Evolutionary conservation across 169 alveolate species (phyloP), one percentile per base, ranked within the genome.

Genomic region (Plasmodium billcollinsi): DNA sequence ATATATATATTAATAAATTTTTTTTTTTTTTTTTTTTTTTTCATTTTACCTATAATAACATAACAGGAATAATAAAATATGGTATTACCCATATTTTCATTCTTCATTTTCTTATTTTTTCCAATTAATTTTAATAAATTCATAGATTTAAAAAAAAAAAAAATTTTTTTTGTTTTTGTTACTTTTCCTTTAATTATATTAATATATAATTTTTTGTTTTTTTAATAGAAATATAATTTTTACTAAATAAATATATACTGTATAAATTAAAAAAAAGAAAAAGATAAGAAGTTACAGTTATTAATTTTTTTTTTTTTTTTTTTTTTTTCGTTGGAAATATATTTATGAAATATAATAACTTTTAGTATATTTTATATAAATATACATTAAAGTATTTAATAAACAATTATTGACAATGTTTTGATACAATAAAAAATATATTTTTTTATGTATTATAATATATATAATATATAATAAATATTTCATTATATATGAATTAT

Each of bases 91-190:
- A 24, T 56, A 15, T 65, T 67, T 1, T 49, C 78, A 47, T 50
- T 66, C 78, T 65, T 78, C 89, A 78, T 78, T 78, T 78, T 76
- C 33, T 73, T 74, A 39, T 49, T 45, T 45, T 78, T 78, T 50
- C 89, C 74, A 50, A 78, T 78, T 52, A 50, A 56, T 65, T 65
- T 78, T 15, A 78, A 70, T 18, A 78, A 65, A 78, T 66, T 78
- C 69, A 65, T 65, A 73, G 21, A 78, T 73, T 14, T 73, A 49
- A 78, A 73, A 70, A 45, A 18, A 43, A 18, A 26, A 26, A 26
- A 26, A 26, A 1, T 26, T 26, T 26, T 26, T 78, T 66, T 65
- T 24, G 43, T 49, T 18, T 49, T 78, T 71, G 33, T 61, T 54
- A 14, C 20, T 54, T 15, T 54, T 3, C 62, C 20, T 2, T 54